A percentile compares a stretch with the other conserved stretches of the same genome.
Conservation (phyloP, 371 early-diverging fungal genomes). For the Mortierella sp. region DNA sequence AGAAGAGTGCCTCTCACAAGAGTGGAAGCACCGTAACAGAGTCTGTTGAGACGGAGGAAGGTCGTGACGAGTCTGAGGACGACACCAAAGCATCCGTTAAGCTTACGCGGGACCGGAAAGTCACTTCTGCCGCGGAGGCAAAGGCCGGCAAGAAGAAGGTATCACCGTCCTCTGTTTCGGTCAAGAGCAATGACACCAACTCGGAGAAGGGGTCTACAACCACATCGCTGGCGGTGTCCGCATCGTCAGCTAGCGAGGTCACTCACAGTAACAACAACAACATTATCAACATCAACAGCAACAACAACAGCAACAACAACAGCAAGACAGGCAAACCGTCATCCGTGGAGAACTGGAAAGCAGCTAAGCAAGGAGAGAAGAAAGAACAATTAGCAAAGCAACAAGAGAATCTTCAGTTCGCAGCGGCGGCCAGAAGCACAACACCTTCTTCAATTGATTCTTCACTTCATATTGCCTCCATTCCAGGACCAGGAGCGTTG, state of each 20-base stretch:
- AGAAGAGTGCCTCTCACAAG: conserved; percentile 21
- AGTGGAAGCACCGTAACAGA: conserved; percentile 9
- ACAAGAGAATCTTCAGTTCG: conserved; percentile 40
- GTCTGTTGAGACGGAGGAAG: conserved; percentile 35
- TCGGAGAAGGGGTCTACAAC: neutral
- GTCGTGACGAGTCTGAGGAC: neutral
- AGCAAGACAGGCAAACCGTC: conserved; percentile 22
- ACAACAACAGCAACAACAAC: neutral
- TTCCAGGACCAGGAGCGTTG: conserved; percentile 51
- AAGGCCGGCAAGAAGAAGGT: too few relatives aligned
- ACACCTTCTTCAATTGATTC: conserved; percentile 20
- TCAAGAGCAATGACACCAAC: too few relatives aligned
- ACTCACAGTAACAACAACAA: conserved; percentile 3
- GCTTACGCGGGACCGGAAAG: too few relatives aligned
- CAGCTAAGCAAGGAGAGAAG: conserved; percentile 28
- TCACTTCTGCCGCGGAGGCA: too few relatives aligned
- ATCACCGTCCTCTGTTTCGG: too few relatives aligned
- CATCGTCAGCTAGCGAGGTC: neutral
- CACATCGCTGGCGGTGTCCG: neutral
- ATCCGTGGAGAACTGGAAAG: conserved; percentile 39
- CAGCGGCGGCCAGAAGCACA: conserved; percentile 31
- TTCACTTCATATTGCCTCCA: conserved; percentile 31
- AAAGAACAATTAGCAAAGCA: conserved; percentile 29
- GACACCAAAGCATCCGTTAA: neutral
- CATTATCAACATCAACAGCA: neutral